A percentile compares a stretch with the other conserved stretches of the same genome.
Evolutionary conservation across 495 filamentous ascomycete genomes (phyloP).

Genomic region (Penicillium mononematosum): DNA sequence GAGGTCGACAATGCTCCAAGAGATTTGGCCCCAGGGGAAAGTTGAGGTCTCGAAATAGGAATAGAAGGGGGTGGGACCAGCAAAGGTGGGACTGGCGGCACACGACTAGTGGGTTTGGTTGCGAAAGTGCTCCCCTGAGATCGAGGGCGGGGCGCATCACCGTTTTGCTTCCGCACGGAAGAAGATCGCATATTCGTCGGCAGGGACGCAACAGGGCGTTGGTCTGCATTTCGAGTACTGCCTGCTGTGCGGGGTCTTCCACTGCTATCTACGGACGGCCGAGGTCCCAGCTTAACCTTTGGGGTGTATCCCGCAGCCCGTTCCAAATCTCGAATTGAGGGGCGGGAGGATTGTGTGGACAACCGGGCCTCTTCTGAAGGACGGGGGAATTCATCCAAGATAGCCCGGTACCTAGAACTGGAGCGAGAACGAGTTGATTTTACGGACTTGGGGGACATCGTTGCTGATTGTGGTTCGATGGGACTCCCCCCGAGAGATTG

Average conservation of each 20-base stretch:
- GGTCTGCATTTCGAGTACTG: slow-evolving; percentile 45
- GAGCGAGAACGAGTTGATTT: slow-evolving; percentile 19
- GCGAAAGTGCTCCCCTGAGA: slow-evolving; percentile 43
- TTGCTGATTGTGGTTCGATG: slow-evolving; percentile 17
- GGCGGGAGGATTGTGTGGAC: slow-evolving; percentile 67
- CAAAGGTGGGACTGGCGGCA: slow-evolving; percentile 44
- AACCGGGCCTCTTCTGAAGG: slow-evolving; percentile 40
- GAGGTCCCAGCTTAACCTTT: slow-evolving; percentile 80
- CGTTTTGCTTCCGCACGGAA: slow-evolving; percentile 40
- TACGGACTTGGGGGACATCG: slow-evolving; percentile 25
- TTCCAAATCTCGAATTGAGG: slow-evolving; percentile 60
- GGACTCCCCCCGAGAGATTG: slow-evolving; percentile 26
- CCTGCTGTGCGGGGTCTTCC: slow-evolving; percentile 64
- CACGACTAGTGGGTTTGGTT: slow-evolving; percentile 36
- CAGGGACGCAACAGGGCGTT: slow-evolving; percentile 71
- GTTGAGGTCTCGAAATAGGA: slow-evolving; percentile 44
- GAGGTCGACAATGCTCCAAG: slow-evolving; percentile 48
- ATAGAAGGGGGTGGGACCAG: slow-evolving; percentile 50
- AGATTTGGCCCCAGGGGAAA: slow-evolving; percentile 55
- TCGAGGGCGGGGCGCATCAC: slow-evolving; percentile 39
- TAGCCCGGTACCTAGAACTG: slow-evolving; percentile 24
- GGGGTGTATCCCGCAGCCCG: slow-evolving; percentile 56
- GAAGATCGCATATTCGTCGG: slow-evolving; percentile 51
- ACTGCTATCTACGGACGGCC: slow-evolving; percentile 69
- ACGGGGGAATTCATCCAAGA: slow-evolving; percentile 42